Base-by-base conservation (phyloP, 2,329 filamentous ascomycete genomes). In the Botrytis hyacinthi region DNA sequence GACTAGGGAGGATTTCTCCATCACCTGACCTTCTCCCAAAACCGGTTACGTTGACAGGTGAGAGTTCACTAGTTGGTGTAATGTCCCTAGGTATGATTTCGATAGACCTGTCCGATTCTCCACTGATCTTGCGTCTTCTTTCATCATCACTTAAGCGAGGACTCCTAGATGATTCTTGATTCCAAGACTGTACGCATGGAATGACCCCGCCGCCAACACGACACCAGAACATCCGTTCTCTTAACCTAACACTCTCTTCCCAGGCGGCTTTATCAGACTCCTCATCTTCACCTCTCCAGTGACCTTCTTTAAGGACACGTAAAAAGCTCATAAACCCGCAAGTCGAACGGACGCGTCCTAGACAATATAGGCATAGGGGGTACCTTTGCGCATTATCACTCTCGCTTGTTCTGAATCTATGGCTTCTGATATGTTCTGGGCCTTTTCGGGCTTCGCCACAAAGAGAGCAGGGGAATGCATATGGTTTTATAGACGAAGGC, bases 171-270 rank as follows among this genome's bases (percentile, higher is more conserved):
- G 72, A n/a, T 26, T 79, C 77, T 5, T 70, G 37, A 57, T 78
- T 76, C 29, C 73, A 67, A 65, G 79, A 75, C 32, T 80, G 77
- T 22, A 71, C 48, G 57, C 74, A 72, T 1, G 95, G 96, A 20
- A 98, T 84, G 3, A 99, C 94, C 22, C 96, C 96, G 42, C 95
- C 96, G 40, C 95, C 95, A 70, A 99, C 90, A 72, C 96, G 89
- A 69, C 93, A 90, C 96, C 96, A 99, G 81, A 99, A 99, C 92
- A 99, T 97, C 78, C 95, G 91, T 82, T 99, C 96, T 69, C 96
- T 88, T 66, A 98, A 83, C 44, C 92, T 89, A 18, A 98, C 92
- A 73, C 94, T 94, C 84, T 99, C 96, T 81, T 98, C 95, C 96
- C 96, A 99, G 0, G 94, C 94, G 42, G 90, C 89, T 80, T 92